Conservation (phyloP, 208 protist genomes). For the Trypanosoma platydactyli region DNA sequence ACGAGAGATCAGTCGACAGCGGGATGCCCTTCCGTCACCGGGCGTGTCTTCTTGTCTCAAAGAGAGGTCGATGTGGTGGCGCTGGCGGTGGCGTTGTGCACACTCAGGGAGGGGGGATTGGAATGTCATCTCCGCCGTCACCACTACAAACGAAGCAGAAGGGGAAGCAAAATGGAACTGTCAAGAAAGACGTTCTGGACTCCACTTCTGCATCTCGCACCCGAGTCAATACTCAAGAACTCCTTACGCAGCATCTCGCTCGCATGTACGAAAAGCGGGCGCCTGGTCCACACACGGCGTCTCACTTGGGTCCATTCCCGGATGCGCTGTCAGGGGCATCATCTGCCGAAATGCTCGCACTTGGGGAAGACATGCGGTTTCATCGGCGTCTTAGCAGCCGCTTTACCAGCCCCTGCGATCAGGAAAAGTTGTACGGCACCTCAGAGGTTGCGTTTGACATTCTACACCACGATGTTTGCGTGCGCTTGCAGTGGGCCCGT, state of each 20-base stretch:
- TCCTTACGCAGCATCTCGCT: conserved; percentile 6
- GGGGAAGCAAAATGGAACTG: no score
- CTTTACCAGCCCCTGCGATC: conserved; percentile 39
- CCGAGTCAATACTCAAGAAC: not conserved
- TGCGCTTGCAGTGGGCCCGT: conserved; percentile 27
- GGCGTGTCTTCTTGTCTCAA: no score
- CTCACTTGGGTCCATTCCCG: not conserved
- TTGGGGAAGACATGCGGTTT: conserved; percentile 25
- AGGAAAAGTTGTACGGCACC: conserved; percentile 39
- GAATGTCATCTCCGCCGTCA: no score
- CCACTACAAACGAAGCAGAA: no score
- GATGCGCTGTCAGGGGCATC: not conserved
- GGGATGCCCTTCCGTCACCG: not conserved
- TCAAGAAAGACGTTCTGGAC: no score
- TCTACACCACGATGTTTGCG: conserved; percentile 32
- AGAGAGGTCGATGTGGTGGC: no score
- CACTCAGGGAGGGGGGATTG: no score
- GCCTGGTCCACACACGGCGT: no score
- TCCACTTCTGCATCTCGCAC: no score
- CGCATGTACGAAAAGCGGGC: not conserved
- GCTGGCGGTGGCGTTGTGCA: no score
- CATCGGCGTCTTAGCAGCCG: conserved; percentile 44
- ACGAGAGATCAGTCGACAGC: not conserved
- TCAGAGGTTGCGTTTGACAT: conserved; percentile 31
- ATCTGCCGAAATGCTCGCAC: not conserved